Conservation (phyloP, 106 monocot genomes). For the Dioscorea dumetorum region DNA sequence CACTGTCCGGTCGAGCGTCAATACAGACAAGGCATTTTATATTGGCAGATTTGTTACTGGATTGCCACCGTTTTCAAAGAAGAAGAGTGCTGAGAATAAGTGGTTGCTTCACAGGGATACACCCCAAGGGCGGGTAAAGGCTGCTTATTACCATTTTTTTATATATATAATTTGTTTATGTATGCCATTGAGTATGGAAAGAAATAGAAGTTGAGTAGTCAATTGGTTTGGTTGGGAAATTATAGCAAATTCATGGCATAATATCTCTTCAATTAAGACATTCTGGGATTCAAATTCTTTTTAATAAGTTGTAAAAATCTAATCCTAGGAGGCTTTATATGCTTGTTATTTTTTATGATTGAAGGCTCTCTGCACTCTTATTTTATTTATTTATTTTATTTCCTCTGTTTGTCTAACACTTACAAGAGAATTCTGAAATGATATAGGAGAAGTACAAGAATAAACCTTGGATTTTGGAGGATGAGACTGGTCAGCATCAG, state of each 20-base stretch:
- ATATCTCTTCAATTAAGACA: too few species aligned
- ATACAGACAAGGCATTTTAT: conserved; percentile 45
- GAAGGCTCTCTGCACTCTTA: too few species aligned
- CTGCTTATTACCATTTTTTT: not conserved
- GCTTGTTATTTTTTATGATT: too few species aligned
- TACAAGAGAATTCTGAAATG: not conserved
- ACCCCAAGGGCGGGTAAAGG: conserved; percentile 56
- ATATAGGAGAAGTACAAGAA: conserved; percentile 85
- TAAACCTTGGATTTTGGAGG: conserved; percentile 96
- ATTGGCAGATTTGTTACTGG: conserved; percentile 75
- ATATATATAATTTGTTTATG: not conserved
- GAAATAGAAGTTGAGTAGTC: too few species aligned
- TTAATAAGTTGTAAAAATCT: too few species aligned
- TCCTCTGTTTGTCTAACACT: too few species aligned
- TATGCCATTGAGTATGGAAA: too few species aligned
- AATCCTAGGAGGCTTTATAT: too few species aligned
- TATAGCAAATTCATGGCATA: too few species aligned
- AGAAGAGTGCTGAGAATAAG: conserved; percentile 63
- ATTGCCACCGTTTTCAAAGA: conserved; percentile 67
- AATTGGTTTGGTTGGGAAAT: too few species aligned
- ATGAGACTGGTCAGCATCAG: conserved; percentile 94
- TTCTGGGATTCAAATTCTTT: too few species aligned
- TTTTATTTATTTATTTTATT: too few species aligned
- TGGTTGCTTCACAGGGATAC: conserved; percentile 80
- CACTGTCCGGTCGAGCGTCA: conserved; percentile 64